Conservation (phyloP, 2,329 filamentous ascomycete genomes). For the Akanthomyces uredinophilus region DNA sequence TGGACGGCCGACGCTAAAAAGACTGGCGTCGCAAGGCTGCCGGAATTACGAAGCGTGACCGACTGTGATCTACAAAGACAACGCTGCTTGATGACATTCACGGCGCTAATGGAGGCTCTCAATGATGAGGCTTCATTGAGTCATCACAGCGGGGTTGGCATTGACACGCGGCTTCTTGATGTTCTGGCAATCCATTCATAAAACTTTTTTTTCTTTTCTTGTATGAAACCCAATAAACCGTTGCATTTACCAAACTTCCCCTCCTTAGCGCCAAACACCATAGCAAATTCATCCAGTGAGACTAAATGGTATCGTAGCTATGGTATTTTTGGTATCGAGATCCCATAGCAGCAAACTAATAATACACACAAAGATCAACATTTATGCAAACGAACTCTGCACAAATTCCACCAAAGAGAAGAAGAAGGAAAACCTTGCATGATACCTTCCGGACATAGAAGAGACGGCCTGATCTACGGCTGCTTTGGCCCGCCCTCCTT, state of each 20-base stretch:
- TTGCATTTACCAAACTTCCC: background rate
- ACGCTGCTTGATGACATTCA: background rate
- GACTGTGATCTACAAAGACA: background rate
- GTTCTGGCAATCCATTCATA: background rate
- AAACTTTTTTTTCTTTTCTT: background rate
- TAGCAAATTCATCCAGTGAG: background rate
- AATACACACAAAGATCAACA: background rate
- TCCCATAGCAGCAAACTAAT: background rate
- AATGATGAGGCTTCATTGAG: background rate
- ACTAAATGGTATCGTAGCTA: background rate
- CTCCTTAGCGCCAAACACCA: background rate
- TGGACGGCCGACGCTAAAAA: background rate
- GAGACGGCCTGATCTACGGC: background rate
- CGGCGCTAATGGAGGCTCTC: too few relatives aligned
- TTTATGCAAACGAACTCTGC: background rate
- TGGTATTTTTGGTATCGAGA: background rate
- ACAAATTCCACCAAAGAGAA: background rate
- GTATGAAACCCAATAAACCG: background rate
- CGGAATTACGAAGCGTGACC: conserved; percentile 2
- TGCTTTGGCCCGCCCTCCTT: conserved; percentile 32
- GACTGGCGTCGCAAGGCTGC: background rate
- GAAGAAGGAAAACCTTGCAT: too few relatives aligned
- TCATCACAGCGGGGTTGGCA: background rate
- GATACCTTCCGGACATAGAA: background rate
- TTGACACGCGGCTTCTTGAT: background rate